Conservation (phyloP, 2,329 filamentous ascomycete species). For the Calonectria pauciramosa region DNA sequence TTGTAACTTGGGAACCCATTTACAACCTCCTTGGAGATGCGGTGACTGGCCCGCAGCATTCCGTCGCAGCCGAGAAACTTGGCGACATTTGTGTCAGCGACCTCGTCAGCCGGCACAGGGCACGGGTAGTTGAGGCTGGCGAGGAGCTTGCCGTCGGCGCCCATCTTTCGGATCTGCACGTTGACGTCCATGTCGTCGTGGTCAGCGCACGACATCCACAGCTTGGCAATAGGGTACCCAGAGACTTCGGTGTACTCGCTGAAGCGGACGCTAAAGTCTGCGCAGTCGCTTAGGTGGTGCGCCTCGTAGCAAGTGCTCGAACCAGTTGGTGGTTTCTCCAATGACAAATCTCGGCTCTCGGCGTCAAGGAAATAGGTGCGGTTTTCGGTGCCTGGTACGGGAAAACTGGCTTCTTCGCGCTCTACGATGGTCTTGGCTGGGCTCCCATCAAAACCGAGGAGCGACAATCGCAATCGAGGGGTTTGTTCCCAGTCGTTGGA, state of each 20-base stretch:
- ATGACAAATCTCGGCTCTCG: not conserved
- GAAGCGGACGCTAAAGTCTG: constrained; percentile 4
- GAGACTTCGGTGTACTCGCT: not conserved
- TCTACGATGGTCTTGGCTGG: not conserved
- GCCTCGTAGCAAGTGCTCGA: not conserved
- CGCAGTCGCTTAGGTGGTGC: not conserved
- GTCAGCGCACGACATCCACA: constrained; percentile 6
- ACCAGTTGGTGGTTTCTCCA: not conserved
- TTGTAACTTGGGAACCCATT: not conserved
- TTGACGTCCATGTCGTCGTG: constrained; percentile 6
- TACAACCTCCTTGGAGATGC: not conserved
- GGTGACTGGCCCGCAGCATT: not conserved
- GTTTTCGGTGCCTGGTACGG: not conserved
- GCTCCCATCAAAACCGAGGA: constrained; percentile 2
- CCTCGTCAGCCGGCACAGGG: constrained; percentile 4
- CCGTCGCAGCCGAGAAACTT: constrained; percentile 9
- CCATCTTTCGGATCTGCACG: constrained; percentile 1
- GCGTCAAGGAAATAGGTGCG: not conserved
- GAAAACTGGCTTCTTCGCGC: constrained; percentile 1
- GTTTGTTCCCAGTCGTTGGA: constrained; percentile 1
- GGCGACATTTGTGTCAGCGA: not conserved
- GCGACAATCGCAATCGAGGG: not conserved
- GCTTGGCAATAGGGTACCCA: not conserved
- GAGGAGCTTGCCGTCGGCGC: not conserved
- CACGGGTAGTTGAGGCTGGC: constrained; percentile 11